Evolutionary conservation across 2,329 filamentous ascomycete genomes (phyloP).

Genomic region (Penicillium vulpinum): DNA sequence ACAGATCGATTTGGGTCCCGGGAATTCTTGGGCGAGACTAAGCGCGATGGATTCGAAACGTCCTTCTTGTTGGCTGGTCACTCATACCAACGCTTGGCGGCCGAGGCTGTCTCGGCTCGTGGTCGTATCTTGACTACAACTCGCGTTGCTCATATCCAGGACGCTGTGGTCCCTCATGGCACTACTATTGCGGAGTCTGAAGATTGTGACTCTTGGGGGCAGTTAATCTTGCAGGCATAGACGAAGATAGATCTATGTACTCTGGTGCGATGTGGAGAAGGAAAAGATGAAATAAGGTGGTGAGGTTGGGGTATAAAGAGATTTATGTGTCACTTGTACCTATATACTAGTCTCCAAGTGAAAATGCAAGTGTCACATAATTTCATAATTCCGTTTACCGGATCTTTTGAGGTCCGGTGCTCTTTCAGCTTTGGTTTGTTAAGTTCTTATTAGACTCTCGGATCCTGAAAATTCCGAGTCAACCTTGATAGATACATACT

Average conservation of each 20-base stretch:
- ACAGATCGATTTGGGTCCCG: constrained; percentile 27
- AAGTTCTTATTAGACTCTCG: background rate
- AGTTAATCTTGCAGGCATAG: constrained; percentile 13
- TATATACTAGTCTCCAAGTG: too few species aligned
- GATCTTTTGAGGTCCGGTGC: background rate
- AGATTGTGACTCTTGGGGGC: constrained; percentile 8
- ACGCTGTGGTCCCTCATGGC: constrained; percentile 21
- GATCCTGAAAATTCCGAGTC: background rate
- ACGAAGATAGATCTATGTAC: background rate
- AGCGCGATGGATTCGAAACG: constrained; percentile 34
- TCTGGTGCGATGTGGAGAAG: background rate
- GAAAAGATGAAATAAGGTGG: background rate
- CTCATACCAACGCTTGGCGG: constrained; percentile 41
- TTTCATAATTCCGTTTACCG: background rate
- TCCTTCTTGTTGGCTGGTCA: constrained; percentile 22
- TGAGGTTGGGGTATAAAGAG: too few species aligned
- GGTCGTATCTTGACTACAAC: constrained; percentile 32
- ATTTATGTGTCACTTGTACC: too few species aligned
- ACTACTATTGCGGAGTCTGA: background rate
- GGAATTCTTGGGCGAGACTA: constrained; percentile 28
- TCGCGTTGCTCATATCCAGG: constrained; percentile 20
- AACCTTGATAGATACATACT: too few species aligned
- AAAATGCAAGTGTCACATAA: background rate
- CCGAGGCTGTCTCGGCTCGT: constrained; percentile 36
- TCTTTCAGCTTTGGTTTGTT: background rate